These are phyloP conservation scores for Trebouxiophyceae sp. DNA, from an alignment of 163 green algal genomes.

Conservation along the genomic window DNA sequence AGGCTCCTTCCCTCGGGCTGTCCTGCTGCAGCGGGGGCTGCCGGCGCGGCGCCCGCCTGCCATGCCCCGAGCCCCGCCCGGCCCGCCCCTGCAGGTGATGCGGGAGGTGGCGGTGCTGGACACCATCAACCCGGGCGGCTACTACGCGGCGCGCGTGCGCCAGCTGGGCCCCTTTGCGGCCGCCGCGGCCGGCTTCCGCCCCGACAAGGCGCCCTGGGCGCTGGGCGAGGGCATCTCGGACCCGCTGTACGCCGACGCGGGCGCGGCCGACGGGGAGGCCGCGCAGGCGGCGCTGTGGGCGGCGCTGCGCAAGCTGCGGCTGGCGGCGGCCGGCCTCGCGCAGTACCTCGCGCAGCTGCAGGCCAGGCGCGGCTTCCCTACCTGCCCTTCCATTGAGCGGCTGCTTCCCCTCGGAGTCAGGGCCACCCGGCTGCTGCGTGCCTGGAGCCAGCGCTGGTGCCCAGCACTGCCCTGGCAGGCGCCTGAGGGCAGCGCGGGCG, in stretches of 20 bases:
- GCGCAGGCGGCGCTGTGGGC: constrained; percentile 16
- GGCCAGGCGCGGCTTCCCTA: constrained; percentile 12
- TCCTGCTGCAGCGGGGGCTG: too few relatives aligned
- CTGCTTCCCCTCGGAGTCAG: too few relatives aligned
- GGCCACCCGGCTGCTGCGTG: too few relatives aligned
- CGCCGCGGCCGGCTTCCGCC: not conserved
- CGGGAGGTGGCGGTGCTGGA: constrained; percentile 34
- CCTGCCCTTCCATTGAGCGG: too few relatives aligned
- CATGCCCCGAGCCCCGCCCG: not conserved
- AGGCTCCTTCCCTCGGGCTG: too few relatives aligned
- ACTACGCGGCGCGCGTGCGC: constrained; percentile 21
- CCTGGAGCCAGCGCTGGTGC: too few relatives aligned
- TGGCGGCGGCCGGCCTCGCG: constrained; percentile 28
- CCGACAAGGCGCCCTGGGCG: not conserved
- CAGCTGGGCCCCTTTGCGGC: constrained; percentile 21
- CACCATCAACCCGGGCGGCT: constrained; percentile 33
- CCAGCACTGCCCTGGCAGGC: too few relatives aligned
- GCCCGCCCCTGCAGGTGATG: constrained; percentile 16
- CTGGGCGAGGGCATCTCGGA: constrained; percentile 21
- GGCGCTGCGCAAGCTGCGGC: constrained; percentile 11
- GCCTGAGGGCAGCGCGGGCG: too few relatives aligned
- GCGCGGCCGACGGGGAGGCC: not conserved
- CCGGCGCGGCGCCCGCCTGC: too few relatives aligned
- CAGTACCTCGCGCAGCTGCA: constrained; percentile 29
- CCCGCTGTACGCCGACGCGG: constrained; percentile 25